Percentiles rank a stretch among this genome's conserved stretches.
phyloP scores from a whole-genome alignment of 2,329 filamentous ascomycete species.

The Cladosporium sp. region DNA sequence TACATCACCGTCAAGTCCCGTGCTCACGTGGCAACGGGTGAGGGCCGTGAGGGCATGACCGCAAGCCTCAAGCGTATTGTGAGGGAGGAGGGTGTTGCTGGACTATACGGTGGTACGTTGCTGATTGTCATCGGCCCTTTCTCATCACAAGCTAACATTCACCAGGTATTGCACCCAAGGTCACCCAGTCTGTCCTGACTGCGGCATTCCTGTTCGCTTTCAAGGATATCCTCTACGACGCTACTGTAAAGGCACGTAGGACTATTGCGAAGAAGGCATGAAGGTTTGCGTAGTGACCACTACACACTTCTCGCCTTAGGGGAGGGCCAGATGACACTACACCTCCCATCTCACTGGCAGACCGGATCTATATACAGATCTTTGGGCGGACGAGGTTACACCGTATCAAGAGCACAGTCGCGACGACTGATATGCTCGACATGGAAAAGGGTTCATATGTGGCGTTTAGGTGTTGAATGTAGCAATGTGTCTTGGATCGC shows the following conservation, averaged over 20 bases:
- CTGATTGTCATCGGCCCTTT: neutral
- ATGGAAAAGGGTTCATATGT: neutral
- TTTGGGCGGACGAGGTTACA: neutral
- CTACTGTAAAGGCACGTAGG: constrained; percentile 67
- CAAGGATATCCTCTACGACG: constrained; percentile 92
- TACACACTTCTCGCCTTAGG: neutral
- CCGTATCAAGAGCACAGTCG: neutral
- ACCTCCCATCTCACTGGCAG: neutral
- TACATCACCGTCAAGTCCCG: constrained; percentile 99
- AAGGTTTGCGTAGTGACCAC: neutral
- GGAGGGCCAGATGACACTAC: neutral
- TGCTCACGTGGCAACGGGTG: constrained; percentile 86
- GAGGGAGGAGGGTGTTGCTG: constrained; percentile 84
- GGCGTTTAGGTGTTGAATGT: neutral
- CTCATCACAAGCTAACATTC: neutral
- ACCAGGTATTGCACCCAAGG: constrained; percentile 88
- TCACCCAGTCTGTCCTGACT: constrained; percentile 94
- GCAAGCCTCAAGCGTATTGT: constrained; percentile 78
- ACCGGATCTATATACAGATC: neutral
- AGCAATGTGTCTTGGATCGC: neutral
- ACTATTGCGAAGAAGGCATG: constrained; percentile 23
- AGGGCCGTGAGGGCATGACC: constrained; percentile 76
- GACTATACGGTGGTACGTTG: constrained; percentile 83
- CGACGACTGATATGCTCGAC: neutral
- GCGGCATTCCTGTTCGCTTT: constrained; percentile 96